Percentiles rank a stretch among this genome's conserved stretches.
Evolutionary conservation across 2,329 filamentous ascomycete species (phyloP).

Genomic region (Xylaria sp.): DNA sequence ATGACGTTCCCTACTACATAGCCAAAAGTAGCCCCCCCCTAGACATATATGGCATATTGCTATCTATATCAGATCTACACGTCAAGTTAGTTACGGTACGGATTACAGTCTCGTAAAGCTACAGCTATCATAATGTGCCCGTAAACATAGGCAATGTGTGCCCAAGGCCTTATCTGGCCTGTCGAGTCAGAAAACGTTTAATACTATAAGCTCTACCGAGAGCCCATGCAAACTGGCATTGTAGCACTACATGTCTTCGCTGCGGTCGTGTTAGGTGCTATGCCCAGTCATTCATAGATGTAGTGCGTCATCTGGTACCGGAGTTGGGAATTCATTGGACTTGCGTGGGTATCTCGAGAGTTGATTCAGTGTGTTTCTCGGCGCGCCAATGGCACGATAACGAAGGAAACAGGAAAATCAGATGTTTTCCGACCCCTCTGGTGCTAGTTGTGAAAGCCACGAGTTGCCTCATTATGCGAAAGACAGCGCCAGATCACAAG

Average conservation of each 20-base stretch:
- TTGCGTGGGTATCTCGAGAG: conserved; percentile 30
- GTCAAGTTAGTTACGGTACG: background rate
- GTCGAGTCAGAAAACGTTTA: conserved; percentile 24
- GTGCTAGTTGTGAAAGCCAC: conserved; percentile 32
- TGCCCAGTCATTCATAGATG: conserved; percentile 32
- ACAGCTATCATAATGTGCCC: conserved; percentile 2
- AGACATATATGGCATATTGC: conserved; percentile 6
- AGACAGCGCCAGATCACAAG: conserved; percentile 34
- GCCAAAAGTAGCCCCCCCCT: conserved; percentile 16
- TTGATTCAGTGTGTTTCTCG: conserved; percentile 18
- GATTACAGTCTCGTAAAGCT: background rate
- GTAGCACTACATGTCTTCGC: conserved; percentile 36
- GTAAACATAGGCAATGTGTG: conserved; percentile 12
- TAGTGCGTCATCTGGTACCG: conserved; percentile 35
- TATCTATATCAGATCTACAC: conserved; percentile 19
- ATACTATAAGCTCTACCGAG: conserved; percentile 27
- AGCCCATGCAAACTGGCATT: conserved; percentile 33
- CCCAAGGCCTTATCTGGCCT: conserved; percentile 11
- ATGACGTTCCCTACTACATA: conserved; percentile 25
- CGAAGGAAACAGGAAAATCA: conserved; percentile 10
- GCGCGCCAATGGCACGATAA: conserved; percentile 25
- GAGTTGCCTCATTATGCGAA: conserved; percentile 32
- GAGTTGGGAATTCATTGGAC: conserved; percentile 30
- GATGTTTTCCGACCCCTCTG: conserved; percentile 14
- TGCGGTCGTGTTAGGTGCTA: conserved; percentile 34